Evolutionary conservation across 495 filamentous ascomycete genomes (phyloP).

Genomic region (Annulohypoxylon moriforme): DNA sequence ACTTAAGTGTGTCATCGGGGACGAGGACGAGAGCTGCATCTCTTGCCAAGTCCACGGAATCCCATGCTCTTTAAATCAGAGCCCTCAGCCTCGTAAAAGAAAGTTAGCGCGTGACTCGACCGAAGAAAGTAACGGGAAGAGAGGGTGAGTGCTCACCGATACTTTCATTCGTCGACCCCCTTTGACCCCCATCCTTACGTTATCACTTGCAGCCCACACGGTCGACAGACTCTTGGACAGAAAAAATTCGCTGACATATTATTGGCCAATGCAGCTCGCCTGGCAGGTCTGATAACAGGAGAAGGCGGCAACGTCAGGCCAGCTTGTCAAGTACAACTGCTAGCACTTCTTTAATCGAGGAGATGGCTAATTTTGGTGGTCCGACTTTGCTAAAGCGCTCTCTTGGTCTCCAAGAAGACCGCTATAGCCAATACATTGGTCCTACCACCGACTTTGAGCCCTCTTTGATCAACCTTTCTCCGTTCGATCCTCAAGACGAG

Average conservation of each 20-base stretch:
- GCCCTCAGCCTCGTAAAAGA: constrained; percentile 78
- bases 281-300: constrained; percentile 65
- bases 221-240: constrained; percentile 38
- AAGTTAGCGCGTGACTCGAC: constrained; percentile 71
- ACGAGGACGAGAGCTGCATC: constrained; percentile 71
- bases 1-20: constrained; percentile 90
- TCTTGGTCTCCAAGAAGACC: constrained; percentile 71
- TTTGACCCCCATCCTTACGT: constrained; percentile 46
- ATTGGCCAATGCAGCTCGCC: constrained; percentile 63
- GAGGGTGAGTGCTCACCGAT: constrained; percentile 63
- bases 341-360: constrained; percentile 66
- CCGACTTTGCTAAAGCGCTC: constrained; percentile 70
- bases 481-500: constrained; percentile 78
- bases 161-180: constrained; percentile 35
- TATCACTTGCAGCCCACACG: constrained; percentile 41
- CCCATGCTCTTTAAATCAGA: constrained; percentile 72
- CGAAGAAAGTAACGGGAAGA: constrained; percentile 67
- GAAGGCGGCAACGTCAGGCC: constrained; percentile 61
- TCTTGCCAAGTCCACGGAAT: constrained; percentile 70
- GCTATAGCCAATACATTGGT: constrained; percentile 73
- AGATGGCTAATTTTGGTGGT: constrained; percentile 71
- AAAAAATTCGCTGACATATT: constrained; percentile 52
- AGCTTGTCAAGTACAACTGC: constrained; percentile 66
- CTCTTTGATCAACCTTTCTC: constrained; percentile 75
- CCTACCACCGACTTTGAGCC: constrained; percentile 80